Evolutionary conservation across 768 basidiomycete genomes (phyloP).

Genomic region (Amanita pseudoporphyria): DNA sequence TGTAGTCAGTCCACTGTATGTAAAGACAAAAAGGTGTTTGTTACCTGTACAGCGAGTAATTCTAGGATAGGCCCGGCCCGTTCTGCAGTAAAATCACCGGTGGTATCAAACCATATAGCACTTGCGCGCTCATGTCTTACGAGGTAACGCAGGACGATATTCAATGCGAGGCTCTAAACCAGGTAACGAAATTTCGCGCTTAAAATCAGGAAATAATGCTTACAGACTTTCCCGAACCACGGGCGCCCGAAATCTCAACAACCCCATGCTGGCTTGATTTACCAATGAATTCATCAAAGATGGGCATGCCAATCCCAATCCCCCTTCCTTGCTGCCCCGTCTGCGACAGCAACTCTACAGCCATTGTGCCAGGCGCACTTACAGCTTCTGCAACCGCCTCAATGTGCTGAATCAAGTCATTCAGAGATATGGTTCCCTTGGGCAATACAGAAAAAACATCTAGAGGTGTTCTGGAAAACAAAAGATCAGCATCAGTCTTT

Average conservation of each 20-base stretch:
- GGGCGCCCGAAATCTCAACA: conserved; percentile 62
- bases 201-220: conserved; percentile 12
- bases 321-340: conserved; percentile 15
- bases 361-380: conserved; percentile 34
- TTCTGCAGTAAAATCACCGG: conserved; percentile 53
- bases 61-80: conserved; percentile 30
- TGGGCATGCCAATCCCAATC: conserved; percentile 30
- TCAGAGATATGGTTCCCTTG: conserved; percentile 34
- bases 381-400: conserved; percentile 29
- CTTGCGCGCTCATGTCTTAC: conserved; percentile 22
- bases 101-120: conserved; percentile 66
- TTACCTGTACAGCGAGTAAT: conserved; percentile 16
- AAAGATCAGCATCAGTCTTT: conserved; percentile 46
- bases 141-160: conserved; percentile 48
- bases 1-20: conserved; percentile 5
- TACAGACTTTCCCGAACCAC: conserved; percentile 62
- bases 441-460: conserved; percentile 46
- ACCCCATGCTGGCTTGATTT: conserved; percentile 43
- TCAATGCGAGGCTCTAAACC: conserved; percentile 49
- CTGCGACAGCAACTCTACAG: conserved; percentile 18
- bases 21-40: conserved; percentile 5
- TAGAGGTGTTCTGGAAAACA: conserved; percentile 37
- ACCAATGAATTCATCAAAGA: conserved; percentile 42
- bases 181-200: no score
- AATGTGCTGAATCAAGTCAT: conserved; percentile 35